Evolutionary conservation across 495 filamentous ascomycete genomes (phyloP), one percentile per base, ranked within the genome.

Genomic region (Penicillium chermesinum): DNA sequence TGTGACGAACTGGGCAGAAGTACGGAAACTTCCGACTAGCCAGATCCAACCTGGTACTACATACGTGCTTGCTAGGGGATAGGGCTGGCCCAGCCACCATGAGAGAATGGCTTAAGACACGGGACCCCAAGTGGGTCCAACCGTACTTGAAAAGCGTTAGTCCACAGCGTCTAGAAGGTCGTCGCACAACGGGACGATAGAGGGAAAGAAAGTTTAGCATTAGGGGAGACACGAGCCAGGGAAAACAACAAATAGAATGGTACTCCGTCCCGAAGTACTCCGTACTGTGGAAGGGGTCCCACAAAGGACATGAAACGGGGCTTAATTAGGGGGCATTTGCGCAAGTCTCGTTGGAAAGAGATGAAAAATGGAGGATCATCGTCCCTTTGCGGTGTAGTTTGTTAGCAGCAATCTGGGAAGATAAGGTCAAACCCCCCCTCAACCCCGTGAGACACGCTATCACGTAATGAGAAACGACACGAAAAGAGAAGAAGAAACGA

Each of bases 291-390:
- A 41, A 32, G 48, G 42, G 32, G 44, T 18, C 15, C 6, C 14
- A 13, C 19, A 25, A 13, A 19, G 12, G n/a, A n/a, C n/a, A n/a
- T n/a, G 32, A 38, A 55, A 55, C 34, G 46, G 53, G 50, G 53
- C 35, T 53, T 56, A 51, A 59, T 59, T 62, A 59, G 45, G 55
- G 55, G 49, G 33, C 49, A 52, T 55, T 58, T 36, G 1, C 12
- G 35, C 27, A 10, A 25, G 25, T 10, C 25, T 30, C 10, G 25
- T 10, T 5, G 10, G 25, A 5, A 30, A 10, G 25, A 30, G 5
- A 30, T 30, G 5, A 30, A 30, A 10, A 10, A 4, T 30, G 25
- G 25, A 5, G 25, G 25, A 30, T 30, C 25, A 30, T 10, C 5
- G 10, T 30, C 25, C 25, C 25, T 4, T 30, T 40, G n/a, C 38